These are phyloP conservation scores for Alloascoidea africana DNA, from an alignment of 805 yeast species.

Conservation along the genomic window DNA sequence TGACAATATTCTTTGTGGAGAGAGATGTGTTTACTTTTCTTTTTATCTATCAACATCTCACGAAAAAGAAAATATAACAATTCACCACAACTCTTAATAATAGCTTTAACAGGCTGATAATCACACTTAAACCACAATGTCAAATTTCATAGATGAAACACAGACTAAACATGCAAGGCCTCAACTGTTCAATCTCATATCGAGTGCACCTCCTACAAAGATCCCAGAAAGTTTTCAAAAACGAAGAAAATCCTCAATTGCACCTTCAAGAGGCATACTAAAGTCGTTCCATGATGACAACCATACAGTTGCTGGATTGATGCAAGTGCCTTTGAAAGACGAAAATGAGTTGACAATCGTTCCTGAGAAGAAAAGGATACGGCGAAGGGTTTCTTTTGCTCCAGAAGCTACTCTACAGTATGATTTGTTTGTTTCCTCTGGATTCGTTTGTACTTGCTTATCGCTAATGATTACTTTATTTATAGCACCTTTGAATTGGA, in stretches of 20 bases:
- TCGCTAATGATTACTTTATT: too few species aligned
- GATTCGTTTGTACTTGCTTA: too few species aligned
- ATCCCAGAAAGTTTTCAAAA: not conserved
- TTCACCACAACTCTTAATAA: too few species aligned
- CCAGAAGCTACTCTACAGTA: constrained; percentile 60
- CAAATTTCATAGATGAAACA: not conserved
- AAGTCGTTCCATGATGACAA: constrained; percentile 16
- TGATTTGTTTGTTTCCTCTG: too few species aligned
- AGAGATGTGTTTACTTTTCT: too few species aligned
- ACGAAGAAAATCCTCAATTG: constrained; percentile 17
- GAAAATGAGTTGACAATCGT: constrained; percentile 6
- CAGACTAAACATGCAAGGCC: not conserved
- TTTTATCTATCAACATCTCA: too few species aligned
- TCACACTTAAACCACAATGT: too few species aligned
- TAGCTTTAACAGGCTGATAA: too few species aligned
- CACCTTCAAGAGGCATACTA: constrained; percentile 24
- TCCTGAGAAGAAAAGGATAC: constrained; percentile 7
- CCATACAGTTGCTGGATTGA: constrained; percentile 22
- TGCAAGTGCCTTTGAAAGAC: constrained; percentile 13
- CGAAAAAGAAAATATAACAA: too few species aligned
- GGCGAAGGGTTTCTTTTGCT: constrained; percentile 62
- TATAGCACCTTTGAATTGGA: constrained; percentile 18
- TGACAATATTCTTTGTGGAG: too few species aligned
- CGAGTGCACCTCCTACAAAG: not conserved
- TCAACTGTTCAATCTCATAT: not conserved